phyloP scores from a whole-genome alignment of 495 filamentous ascomycete genomes.

The Penicillium angulare region DNA sequence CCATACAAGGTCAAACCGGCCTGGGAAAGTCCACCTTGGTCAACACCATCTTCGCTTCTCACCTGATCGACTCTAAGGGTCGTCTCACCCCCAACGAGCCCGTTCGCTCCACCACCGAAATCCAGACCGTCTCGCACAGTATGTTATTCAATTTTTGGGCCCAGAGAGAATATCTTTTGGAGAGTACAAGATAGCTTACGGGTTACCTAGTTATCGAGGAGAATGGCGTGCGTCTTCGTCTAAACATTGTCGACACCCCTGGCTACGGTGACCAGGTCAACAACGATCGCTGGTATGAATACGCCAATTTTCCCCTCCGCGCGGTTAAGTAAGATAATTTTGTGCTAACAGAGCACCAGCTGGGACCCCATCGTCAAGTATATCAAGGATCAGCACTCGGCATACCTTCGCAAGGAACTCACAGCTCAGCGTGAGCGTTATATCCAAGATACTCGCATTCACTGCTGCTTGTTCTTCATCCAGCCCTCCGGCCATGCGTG shows the following conservation, averaged over 20 bases:
- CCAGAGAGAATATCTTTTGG: not conserved
- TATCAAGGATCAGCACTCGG: slow-evolving; percentile 99
- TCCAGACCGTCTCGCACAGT: slow-evolving; percentile 93
- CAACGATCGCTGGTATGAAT: slow-evolving; percentile 69
- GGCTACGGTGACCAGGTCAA: slow-evolving; percentile 81
- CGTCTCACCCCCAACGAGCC: slow-evolving; percentile 87
- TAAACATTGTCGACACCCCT: slow-evolving; percentile 80
- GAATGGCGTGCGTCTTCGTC: slow-evolving; percentile 75
- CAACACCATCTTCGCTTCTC: slow-evolving; percentile 99
- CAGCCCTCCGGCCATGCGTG: slow-evolving; percentile 95
- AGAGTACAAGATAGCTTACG: slow-evolving; percentile 23
- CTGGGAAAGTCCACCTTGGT: slow-evolving; percentile 98
- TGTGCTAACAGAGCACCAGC: slow-evolving; percentile 41
- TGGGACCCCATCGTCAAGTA: slow-evolving; percentile 99
- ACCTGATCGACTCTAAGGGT: slow-evolving; percentile 98
- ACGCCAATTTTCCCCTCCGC: not conserved
- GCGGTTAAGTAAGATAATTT: not conserved
- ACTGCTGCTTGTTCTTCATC: slow-evolving; percentile 99
- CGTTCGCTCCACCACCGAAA: slow-evolving; percentile 94
- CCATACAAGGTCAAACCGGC: slow-evolving; percentile 82
- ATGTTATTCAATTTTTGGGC: slow-evolving; percentile 21
- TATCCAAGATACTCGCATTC: slow-evolving; percentile 97
- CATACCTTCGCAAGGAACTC: slow-evolving; percentile 98
- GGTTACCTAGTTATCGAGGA: slow-evolving; percentile 85
- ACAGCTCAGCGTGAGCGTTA: slow-evolving; percentile 99